phyloP scores from a whole-genome alignment of 1,284 basidiomycete species.

The Fomitopsis palustris region DNA sequence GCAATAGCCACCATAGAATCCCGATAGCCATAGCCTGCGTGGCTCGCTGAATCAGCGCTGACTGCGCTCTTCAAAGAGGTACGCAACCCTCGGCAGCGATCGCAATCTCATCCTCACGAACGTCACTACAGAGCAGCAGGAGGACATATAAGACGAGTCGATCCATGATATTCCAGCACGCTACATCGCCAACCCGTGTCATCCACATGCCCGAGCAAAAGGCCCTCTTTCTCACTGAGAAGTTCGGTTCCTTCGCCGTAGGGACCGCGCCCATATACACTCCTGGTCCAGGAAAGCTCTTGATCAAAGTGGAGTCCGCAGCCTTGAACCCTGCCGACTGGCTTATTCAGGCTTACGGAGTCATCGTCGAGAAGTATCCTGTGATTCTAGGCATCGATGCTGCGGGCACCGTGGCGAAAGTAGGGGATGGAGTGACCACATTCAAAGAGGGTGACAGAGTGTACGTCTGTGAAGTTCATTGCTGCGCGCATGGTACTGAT shows the following conservation, averaged over 20 bases:
- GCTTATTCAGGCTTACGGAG: slow-evolving; percentile 32
- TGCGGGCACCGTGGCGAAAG: slow-evolving; percentile 16
- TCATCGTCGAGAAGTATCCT: slow-evolving; percentile 23
- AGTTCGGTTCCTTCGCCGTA: slow-evolving; percentile 15
- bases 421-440: slow-evolving; percentile 14
- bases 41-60: too few species aligned
- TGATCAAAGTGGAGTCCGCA: slow-evolving; percentile 39
- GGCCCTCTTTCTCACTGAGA: slow-evolving; percentile 15
- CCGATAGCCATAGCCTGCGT: too few species aligned
- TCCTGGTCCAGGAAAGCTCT: slow-evolving; percentile 38
- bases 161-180: background rate
- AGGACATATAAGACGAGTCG: too few species aligned
- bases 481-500: background rate
- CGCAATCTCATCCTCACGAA: too few species aligned
- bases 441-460: slow-evolving; percentile 14
- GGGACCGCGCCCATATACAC: slow-evolving; percentile 29
- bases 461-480: background rate
- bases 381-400: slow-evolving; percentile 12
- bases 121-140: too few species aligned
- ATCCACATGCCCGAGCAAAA: slow-evolving; percentile 11
- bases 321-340: slow-evolving; percentile 49
- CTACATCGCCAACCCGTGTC: background rate
- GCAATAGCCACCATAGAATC: too few species aligned
- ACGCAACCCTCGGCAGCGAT: too few species aligned
- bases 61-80: too few species aligned